phyloP scores from a whole-genome alignment of 805 yeast species.

The Starmerella etchellsii region DNA sequence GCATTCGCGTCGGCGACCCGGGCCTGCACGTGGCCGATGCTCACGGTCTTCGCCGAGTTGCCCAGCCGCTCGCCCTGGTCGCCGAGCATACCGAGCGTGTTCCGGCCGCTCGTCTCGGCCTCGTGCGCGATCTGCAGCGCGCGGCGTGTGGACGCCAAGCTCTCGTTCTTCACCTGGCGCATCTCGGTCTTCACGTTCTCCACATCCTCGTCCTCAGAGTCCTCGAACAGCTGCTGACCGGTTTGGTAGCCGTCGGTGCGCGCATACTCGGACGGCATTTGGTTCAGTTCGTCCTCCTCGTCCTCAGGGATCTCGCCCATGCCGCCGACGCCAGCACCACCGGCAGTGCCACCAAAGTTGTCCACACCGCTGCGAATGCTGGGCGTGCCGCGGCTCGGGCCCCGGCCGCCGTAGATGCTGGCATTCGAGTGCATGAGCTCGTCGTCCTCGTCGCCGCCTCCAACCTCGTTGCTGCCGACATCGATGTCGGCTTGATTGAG shows the following conservation, averaged over 20 bases:
- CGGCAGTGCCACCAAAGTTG: not conserved
- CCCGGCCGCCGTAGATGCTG: conserved; percentile 1
- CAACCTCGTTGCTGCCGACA: too few relatives aligned
- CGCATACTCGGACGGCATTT: conserved; percentile 14
- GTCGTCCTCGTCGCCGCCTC: conserved; percentile 3
- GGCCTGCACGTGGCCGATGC: conserved; percentile 69
- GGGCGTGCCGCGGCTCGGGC: not conserved
- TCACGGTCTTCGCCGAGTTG: conserved; percentile 63
- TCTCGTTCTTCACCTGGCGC: conserved; percentile 72
- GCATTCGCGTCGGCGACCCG: conserved; percentile 73
- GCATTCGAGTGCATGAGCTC: conserved; percentile 5
- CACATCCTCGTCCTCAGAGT: conserved; percentile 68
- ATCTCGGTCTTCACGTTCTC: conserved; percentile 75
- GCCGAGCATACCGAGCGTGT: conserved; percentile 84
- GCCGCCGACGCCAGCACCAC: not conserved
- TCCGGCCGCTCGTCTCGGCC: conserved; percentile 61
- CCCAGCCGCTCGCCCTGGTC: conserved; percentile 81
- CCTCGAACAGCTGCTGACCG: conserved; percentile 16
- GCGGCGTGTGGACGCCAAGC: conserved; percentile 73
- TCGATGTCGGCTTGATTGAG: conserved; percentile 22
- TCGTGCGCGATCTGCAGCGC: conserved; percentile 60
- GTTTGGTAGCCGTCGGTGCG: conserved; percentile 2
- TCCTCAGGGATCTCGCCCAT: not conserved
- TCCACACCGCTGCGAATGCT: not conserved
- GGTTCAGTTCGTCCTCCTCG: conserved; percentile 18